A percentile compares a stretch with the other conserved stretches of the same genome.
Conservation (phyloP, 306 rosid species). For the Corylus americana region DNA sequence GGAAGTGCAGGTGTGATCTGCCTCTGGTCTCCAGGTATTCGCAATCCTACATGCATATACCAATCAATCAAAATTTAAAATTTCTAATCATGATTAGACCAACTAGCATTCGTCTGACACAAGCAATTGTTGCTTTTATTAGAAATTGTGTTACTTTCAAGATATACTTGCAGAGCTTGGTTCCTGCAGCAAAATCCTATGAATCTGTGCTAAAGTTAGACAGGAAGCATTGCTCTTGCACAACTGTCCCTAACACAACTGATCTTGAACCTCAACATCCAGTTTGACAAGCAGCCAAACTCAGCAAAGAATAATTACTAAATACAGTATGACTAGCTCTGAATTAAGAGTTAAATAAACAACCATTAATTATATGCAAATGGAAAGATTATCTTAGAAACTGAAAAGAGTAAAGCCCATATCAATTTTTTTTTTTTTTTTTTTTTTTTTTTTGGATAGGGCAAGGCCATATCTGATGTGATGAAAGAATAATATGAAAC, state of each 20-base stretch:
- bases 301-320: background rate
- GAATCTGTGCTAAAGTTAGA: conserved; percentile 9
- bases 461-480: background rate
- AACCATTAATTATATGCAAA: background rate
- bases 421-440: background rate
- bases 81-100: conserved; percentile 10
- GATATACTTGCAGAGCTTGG: background rate
- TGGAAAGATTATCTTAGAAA: background rate
- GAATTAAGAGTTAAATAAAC: background rate
- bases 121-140: background rate
- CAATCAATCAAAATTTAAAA: conserved; percentile 25
- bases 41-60: conserved; percentile 53
- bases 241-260: background rate
- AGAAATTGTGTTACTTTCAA: background rate
- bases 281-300: conserved; percentile 5
- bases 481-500: background rate
- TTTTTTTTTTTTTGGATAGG: background rate
- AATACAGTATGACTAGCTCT: background rate
- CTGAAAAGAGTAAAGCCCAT: background rate
- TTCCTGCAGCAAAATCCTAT: background rate
- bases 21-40: conserved; percentile 74
- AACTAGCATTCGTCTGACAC: background rate
- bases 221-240: background rate
- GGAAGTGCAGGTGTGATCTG: conserved; percentile 79
- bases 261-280: background rate